Evolutionary conservation across 2,329 filamentous ascomycete genomes (phyloP), one percentile per base, ranked within the genome.

Genomic region (Elsinoe batatas): DNA sequence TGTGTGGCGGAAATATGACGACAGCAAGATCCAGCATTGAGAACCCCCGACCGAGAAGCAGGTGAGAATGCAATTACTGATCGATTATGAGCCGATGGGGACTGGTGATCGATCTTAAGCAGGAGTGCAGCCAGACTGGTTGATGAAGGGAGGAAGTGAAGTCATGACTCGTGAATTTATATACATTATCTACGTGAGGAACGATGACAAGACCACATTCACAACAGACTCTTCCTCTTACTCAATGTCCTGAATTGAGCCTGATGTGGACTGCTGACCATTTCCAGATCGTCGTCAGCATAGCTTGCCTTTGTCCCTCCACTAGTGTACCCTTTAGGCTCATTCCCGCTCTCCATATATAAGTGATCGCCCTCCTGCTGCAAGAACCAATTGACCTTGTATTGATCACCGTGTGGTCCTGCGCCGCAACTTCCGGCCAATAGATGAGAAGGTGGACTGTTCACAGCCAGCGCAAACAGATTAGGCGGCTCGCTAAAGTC

Each of bases 401-500:
- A 74, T 58, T 81, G 74, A 12, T 70, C 66, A 0, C 76, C 76
- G 13, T 71, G 68, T 0, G 80, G 80, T 0, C 80, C 81, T 11
- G 71, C 75, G 1, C 79, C 81, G 62, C 80, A 82, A 5, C 72
- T 75, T 0, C 81, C 81, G 0, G 73, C 71, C n/a, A 84, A 61
- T 3, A 72, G 67, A 2, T 73, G 64, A 5, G 72, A 76, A 0
- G 77, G 75, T 0, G 80, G 80, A 22, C 74, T 79, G 64, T 89
- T 89, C 53, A 91, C 74, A 1, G 85, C 84, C 0, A 90, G 69
- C 0, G 82, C 75, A 63, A 91, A 90, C 1, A 90, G 71, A 64
- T 90, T 90, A 54, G 84, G 81, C 0, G 87, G 85, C 63, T 91
- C 87, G 0, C 83, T 87, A 64, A 86, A 90, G 70, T 91, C 88